Evolutionary conservation across 192 early-diverging fungal genomes (phyloP).

Genomic region (Umbelopsis ramanniana): DNA sequence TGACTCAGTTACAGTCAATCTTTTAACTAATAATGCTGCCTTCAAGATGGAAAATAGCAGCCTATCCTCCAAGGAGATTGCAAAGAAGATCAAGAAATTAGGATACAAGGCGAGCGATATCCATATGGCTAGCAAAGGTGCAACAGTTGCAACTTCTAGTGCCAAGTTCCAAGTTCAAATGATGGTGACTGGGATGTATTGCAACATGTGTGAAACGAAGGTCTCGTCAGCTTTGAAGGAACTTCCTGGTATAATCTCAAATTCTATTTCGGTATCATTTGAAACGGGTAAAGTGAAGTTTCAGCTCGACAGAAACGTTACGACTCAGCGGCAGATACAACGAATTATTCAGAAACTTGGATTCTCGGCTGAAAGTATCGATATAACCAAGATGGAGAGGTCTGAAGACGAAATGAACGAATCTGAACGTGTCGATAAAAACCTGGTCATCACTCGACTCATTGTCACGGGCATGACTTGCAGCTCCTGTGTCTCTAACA

Average conservation of each 20-base stretch:
- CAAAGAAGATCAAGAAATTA: slow-evolving; percentile 25
- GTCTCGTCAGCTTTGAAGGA: slow-evolving; percentile 35
- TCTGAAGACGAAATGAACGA: slow-evolving; percentile 74
- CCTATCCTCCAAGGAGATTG: slow-evolving; percentile 18
- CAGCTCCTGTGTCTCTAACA: slow-evolving; percentile 74
- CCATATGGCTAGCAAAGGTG: neutral
- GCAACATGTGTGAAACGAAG: slow-evolving; percentile 43
- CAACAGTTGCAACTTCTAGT: neutral
- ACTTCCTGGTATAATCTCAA: slow-evolving; percentile 31
- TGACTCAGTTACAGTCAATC: slow-evolving; percentile 75
- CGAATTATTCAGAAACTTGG: slow-evolving; percentile 44
- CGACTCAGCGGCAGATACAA: slow-evolving; percentile 37
- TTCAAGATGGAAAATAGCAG: slow-evolving; percentile 21
- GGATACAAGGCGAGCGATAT: slow-evolving; percentile 26
- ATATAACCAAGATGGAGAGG: slow-evolving; percentile 67
- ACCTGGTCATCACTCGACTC: slow-evolving; percentile 63
- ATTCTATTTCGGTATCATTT: slow-evolving; percentile 39
- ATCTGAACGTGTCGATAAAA: slow-evolving; percentile 50
- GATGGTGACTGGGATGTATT: slow-evolving; percentile 51
- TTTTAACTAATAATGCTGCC: slow-evolving; percentile 81
- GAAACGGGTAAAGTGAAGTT: slow-evolving; percentile 63
- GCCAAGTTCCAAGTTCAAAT: slow-evolving; percentile 29
- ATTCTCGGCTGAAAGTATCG: slow-evolving; percentile 51
- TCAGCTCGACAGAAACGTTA: slow-evolving; percentile 40
- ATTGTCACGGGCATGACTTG: slow-evolving; percentile 96